A percentile compares a stretch with the other conserved stretches of the same genome.
phyloP scores from a whole-genome alignment of 169 alveolate species.

The Besnoitia besnoiti region DNA sequence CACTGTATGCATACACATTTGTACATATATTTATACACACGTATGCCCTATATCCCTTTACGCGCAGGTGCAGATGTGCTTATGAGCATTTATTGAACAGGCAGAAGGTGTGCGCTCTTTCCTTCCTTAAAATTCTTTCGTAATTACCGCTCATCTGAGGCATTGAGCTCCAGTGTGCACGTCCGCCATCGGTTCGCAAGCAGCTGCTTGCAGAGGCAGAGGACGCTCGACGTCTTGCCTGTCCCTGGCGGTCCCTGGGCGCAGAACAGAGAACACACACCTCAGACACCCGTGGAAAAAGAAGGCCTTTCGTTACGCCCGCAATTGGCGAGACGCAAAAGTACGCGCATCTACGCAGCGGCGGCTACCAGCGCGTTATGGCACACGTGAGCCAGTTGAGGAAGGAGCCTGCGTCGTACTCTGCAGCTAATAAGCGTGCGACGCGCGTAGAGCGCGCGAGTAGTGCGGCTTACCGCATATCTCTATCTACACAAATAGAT shows the following conservation, averaged over 20 bases:
- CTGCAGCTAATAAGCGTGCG: too few relatives aligned
- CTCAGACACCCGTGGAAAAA: neutral
- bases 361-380: too few relatives aligned
- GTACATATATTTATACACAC: neutral
- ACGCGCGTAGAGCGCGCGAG: neutral
- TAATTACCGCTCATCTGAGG: conserved; percentile 95
- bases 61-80: neutral
- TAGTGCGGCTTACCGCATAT: neutral
- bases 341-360: too few relatives aligned
- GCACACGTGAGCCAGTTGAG: too few relatives aligned
- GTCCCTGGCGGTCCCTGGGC: conserved; percentile 99
- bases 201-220: conserved; percentile 96
- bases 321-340: too few relatives aligned
- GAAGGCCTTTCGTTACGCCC: too few relatives aligned
- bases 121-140: neutral
- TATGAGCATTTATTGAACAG: too few relatives aligned
- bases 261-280: neutral
- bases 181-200: conserved; percentile 87
- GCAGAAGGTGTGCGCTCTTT: neutral
- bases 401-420: too few relatives aligned
- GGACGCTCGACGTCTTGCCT: conserved; percentile 98
- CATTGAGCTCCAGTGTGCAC: conserved; percentile 97
- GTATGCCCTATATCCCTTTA: neutral
- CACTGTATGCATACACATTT: neutral
- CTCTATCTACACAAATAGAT: neutral